Conservation (phyloP, 1,284 basidiomycete species). For the Cryptococcus sp. region DNA sequence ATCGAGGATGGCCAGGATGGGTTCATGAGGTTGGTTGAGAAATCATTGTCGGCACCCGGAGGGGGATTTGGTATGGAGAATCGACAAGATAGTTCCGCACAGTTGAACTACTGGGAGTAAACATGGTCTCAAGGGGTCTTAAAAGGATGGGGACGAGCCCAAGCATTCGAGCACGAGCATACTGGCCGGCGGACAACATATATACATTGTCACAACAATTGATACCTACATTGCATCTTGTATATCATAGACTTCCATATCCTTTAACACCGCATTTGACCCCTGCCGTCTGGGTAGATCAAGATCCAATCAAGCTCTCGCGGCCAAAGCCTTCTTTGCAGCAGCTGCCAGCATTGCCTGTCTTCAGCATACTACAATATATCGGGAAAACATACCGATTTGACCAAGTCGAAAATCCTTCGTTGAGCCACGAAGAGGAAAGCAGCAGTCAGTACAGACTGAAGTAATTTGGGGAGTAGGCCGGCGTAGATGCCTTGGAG, state of each 20-base stretch:
- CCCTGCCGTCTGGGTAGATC: background rate
- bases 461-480: slow-evolving; percentile 74
- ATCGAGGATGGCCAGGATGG: slow-evolving; percentile 14
- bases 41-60: slow-evolving; percentile 12
- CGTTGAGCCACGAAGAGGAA: slow-evolving; percentile 82
- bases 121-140: background rate
- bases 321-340: slow-evolving; percentile 11
- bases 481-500: slow-evolving; percentile 73
- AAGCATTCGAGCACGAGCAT: background rate
- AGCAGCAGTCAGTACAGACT: slow-evolving; percentile 84
- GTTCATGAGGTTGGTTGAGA: slow-evolving; percentile 40
- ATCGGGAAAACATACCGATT: slow-evolving; percentile 22
- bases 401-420: slow-evolving; percentile 53
- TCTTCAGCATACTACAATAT: background rate
- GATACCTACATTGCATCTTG: background rate
- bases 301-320: slow-evolving; percentile 8
- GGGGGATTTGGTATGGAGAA: background rate
- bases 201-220: background rate
- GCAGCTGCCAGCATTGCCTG: slow-evolving; percentile 20
- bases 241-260: background rate
- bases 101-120: slow-evolving; percentile 18
- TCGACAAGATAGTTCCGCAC: slow-evolving; percentile 8
- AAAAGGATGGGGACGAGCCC: background rate
- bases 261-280: background rate
- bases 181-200: background rate